Percentiles rank a stretch among this genome's conserved stretches.
Conservation (phyloP, 352 stramenopile species). For the Pilasporangium apinafurcum region DNA sequence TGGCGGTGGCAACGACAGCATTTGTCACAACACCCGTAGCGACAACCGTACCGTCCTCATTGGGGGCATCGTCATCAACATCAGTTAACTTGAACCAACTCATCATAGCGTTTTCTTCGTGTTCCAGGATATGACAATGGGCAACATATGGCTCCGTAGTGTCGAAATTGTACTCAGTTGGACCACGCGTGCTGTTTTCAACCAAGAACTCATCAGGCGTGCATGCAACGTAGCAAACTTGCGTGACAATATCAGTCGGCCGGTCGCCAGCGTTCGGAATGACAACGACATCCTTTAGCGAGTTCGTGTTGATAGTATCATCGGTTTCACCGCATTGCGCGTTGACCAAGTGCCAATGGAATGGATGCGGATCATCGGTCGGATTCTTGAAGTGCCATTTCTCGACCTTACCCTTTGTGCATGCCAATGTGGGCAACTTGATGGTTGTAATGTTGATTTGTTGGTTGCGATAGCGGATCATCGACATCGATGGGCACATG, state of each 20-base stretch:
- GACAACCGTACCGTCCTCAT: constrained; percentile 33
- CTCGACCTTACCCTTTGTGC: constrained; percentile 67
- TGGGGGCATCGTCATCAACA: constrained; percentile 28
- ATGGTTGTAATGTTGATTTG: constrained; percentile 49
- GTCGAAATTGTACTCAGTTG: constrained; percentile 63
- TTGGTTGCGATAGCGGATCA: constrained; percentile 45
- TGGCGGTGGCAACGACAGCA: constrained; percentile 45
- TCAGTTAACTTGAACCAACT: constrained; percentile 54
- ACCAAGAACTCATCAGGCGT: constrained; percentile 64
- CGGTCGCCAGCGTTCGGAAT: constrained; percentile 54
- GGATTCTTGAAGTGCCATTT: constrained; percentile 79
- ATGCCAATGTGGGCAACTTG: constrained; percentile 38
- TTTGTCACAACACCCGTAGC: constrained; percentile 29
- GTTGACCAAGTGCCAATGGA: constrained; percentile 76
- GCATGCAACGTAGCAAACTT: constrained; percentile 73
- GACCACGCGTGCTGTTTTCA: constrained; percentile 32
- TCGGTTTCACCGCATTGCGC: constrained; percentile 60
- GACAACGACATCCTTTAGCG: constrained; percentile 64
- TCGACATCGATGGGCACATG: constrained; percentile 25
- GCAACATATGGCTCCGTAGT: constrained; percentile 66
- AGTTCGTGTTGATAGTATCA: constrained; percentile 61
- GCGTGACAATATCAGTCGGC: constrained; percentile 30
- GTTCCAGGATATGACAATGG: constrained; percentile 74
- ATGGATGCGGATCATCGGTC: constrained; percentile 65
- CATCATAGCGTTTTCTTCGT: constrained; percentile 77